Conservation (phyloP, 257 asterid genomes). For the Galeopsis tetrahit region DNA sequence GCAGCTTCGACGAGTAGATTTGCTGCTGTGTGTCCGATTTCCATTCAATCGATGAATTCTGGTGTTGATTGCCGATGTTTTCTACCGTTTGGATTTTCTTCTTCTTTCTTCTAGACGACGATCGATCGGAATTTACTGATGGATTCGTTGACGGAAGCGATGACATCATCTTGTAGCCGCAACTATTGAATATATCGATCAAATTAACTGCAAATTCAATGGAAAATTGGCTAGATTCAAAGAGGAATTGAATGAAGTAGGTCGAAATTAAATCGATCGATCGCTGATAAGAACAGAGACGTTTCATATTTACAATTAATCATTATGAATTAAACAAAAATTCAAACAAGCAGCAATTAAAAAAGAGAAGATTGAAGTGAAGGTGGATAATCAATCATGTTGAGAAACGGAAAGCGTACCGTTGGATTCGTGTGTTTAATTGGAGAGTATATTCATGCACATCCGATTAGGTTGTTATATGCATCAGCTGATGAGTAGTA, state of each 20-base stretch:
- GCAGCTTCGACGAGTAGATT: conserved; percentile 83
- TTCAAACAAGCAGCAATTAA: too few relatives aligned
- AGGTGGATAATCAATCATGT: too few relatives aligned
- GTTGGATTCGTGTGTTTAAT: too few relatives aligned
- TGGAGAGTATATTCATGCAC: too few relatives aligned
- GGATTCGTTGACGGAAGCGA: conserved; percentile 49
- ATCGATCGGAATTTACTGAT: conserved; percentile 50
- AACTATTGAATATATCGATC: neutral
- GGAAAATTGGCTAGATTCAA: conserved; percentile 7
- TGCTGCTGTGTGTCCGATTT: conserved; percentile 83
- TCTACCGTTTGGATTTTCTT: conserved; percentile 41
- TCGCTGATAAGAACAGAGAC: neutral
- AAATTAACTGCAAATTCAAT: neutral
- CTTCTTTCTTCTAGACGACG: conserved; percentile 50
- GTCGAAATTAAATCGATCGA: neutral
- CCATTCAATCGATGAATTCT: conserved; percentile 56
- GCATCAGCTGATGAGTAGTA: too few relatives aligned
- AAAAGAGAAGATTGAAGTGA: too few relatives aligned
- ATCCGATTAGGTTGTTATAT: too few relatives aligned
- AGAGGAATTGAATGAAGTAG: neutral
- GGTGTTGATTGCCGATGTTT: conserved; percentile 15
- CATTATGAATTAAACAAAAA: too few relatives aligned
- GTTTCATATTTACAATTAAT: too few relatives aligned
- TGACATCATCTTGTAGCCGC: conserved; percentile 37
- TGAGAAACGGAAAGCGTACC: too few relatives aligned